Evolutionary conservation across 805 yeast genomes (phyloP), one percentile per base, ranked within the genome.

Genomic region (Kodamaea restingae): DNA sequence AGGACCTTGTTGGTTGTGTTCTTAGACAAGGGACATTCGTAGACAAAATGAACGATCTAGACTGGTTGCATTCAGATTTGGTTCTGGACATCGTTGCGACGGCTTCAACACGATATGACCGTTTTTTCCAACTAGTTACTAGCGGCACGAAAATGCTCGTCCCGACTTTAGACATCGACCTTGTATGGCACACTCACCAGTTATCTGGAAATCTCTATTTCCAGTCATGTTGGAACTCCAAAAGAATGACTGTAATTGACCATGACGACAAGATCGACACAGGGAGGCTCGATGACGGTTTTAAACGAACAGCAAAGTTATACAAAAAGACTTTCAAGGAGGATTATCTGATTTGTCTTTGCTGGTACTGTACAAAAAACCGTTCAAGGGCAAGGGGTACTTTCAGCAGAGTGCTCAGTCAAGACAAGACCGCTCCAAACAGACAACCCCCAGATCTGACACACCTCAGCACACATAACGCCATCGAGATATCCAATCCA

Each of bases 161-260:
- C 1, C 62, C 63, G 1, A 55, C 61, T 3, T 43, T 58, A 30
- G 62, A 58, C 22, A 55, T 58, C 15, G 61, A 56, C 32, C 42
- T 58, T 26, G 32, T 56, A 2, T 56, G 63, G 63, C 60, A 50
- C 36, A 58, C 63, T 3, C 61, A 58, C 38, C 58, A 52, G 32
- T 40, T 58, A 6, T 35, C 47, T 4, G 40, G 44, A 39, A 35
- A 36, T 33, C 25, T 37, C 18, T 55, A 57, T 37, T 44, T 49
- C 26, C 14, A n/a, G 3, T 41, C 43, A 14, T 47, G 53, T 32
- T 31, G 44, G 5, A 51, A 45, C 21, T 46, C 40, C 24, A 11
- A 20, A 49, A 55, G 34, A 15, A 29, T 29, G 18, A 36, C 15
- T 31, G 46, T 40, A 32, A 36, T 35, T 15, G 41, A 38, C 33